These are phyloP conservation scores for Jackrogersella multiformis DNA, from an alignment of 495 filamentous ascomycete species.

Conservation along the genomic window DNA sequence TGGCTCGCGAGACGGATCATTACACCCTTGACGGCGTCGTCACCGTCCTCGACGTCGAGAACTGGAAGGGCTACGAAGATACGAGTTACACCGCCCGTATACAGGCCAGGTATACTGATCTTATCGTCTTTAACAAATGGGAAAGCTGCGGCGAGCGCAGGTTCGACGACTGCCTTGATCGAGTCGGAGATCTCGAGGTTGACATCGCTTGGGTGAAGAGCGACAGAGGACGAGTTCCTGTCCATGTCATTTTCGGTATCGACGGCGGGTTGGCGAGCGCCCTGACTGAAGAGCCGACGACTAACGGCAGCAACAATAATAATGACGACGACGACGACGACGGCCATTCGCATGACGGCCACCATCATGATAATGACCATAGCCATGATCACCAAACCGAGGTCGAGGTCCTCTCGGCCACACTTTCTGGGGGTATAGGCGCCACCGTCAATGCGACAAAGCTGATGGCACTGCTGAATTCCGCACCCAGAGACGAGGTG, in stretches of 20 bases:
- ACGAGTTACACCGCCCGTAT: constrained; percentile 86
- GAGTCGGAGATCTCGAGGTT: constrained; percentile 85
- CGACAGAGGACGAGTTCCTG: constrained; percentile 76
- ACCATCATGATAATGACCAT: constrained; percentile 49
- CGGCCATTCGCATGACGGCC: constrained; percentile 52
- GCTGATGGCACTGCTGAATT: constrained; percentile 70
- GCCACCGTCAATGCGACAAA: constrained; percentile 69
- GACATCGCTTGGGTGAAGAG: constrained; percentile 83
- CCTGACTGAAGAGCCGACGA: constrained; percentile 51
- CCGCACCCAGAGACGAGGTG: constrained; percentile 86
- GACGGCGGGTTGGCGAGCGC: constrained; percentile 79
- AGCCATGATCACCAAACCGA: constrained; percentile 75
- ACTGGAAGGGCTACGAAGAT: constrained; percentile 95
- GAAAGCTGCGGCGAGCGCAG: constrained; percentile 73
- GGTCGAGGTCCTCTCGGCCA: constrained; percentile 87
- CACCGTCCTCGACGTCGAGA: constrained; percentile 94
- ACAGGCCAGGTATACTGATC: constrained; percentile 89
- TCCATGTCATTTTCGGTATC: constrained; percentile 83
- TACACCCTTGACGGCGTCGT: constrained; percentile 91
- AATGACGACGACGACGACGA: constrained; percentile 49
- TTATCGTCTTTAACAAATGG: constrained; percentile 97
- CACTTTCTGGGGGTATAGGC: constrained; percentile 55
- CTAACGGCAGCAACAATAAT: too few species aligned
- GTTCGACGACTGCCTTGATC: constrained; percentile 84
- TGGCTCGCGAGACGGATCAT: constrained; percentile 68